A percentile compares a stretch with the other conserved stretches of the same genome.
Conservation (phyloP, 192 early-diverging fungal genomes). For the Globomyces pollinis-pini region DNA sequence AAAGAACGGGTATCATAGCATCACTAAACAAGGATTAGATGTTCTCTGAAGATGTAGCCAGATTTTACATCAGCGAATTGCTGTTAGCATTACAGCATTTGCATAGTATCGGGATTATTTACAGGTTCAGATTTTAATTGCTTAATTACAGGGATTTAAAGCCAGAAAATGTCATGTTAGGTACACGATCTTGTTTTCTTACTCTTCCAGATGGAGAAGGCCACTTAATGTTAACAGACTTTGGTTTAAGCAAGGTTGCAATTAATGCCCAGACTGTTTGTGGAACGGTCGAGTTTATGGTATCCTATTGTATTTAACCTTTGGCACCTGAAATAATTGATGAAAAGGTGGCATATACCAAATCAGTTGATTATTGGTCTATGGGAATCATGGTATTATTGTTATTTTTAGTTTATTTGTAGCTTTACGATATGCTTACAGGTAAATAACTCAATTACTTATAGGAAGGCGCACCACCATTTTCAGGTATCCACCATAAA, state of each 20-base stretch:
- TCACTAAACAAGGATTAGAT: too few species aligned
- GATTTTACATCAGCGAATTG: conserved; percentile 85
- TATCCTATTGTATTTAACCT: conserved; percentile 68
- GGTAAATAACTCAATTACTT: too few species aligned
- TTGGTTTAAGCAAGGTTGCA: conserved; percentile 83
- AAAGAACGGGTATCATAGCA: too few species aligned
- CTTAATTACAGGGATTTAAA: conserved; percentile 35
- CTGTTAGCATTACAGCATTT: conserved; percentile 80
- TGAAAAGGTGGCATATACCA: conserved; percentile 22
- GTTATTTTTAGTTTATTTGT: too few species aligned
- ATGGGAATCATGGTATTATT: conserved; percentile 83
- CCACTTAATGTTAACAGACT: conserved; percentile 85
- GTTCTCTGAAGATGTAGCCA: conserved; percentile 69
- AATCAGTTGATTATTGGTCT: conserved; percentile 85
- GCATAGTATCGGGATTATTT: conserved; percentile 83
- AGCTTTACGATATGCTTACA: conserved; percentile 88
- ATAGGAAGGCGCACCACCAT: conserved; percentile 50
- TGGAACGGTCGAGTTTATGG: conserved; percentile 70
- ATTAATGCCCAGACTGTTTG: conserved; percentile 54
- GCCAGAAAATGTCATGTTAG: conserved; percentile 51
- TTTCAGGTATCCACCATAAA: too few species aligned
- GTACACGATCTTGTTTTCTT: too few species aligned
- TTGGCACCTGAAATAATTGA: conserved; percentile 56
- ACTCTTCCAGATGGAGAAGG: conserved; percentile 67
- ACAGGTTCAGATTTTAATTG: conserved; percentile 62